Base-by-base conservation (phyloP, 2,329 filamentous ascomycete genomes). In the Neonectria coccinea region DNA sequence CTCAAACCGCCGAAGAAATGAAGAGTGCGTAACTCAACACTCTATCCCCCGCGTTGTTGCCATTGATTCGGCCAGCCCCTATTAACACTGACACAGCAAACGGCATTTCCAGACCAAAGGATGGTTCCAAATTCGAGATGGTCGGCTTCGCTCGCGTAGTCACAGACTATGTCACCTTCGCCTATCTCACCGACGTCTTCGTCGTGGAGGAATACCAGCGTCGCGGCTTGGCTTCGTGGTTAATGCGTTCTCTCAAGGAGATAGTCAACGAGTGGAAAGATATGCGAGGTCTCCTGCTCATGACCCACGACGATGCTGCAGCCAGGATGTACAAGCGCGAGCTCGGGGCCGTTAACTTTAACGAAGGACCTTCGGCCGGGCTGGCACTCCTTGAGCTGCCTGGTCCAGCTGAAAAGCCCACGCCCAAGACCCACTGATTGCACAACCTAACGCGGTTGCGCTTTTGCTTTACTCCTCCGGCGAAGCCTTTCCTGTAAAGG, bases 171-270 rank as follows among this genome's bases (percentile, higher is more conserved):
- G 84, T 88, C 51, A 91, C 90, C 0, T 88, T 92, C 70, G 89
- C 86, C 36, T 93, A 91, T 63, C 78, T 83, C 58, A 90, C 90
- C 27, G 91, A 92, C 72, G 87, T 92, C 20, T 92, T 90, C 75
- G 81, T 92, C 22, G 75, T 87, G 3, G 81, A 85, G 0, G 82
- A 84, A 42, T 86, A 88, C 70, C 89, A 90, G 73, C 84, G 86
- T 5, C 80, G 82, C 10, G 90, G 91, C 0, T 80, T 93, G 1
- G 91, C 88, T 3, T 84, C 80, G 47, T 92, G 89, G 88, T 78
- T 92, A 73, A 85, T 92, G 75, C 76, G 80, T 5, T 88, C 86
- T 69, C 77, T 91, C 62, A 83, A 87, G 67, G 88, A 91, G 69
- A 76, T 85, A 3, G 73, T 88, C 41, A 77, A 82, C 22, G 80